Conservation (phyloP, 352 stramenopile genomes). For the Phytopythium aichiense region DNA sequence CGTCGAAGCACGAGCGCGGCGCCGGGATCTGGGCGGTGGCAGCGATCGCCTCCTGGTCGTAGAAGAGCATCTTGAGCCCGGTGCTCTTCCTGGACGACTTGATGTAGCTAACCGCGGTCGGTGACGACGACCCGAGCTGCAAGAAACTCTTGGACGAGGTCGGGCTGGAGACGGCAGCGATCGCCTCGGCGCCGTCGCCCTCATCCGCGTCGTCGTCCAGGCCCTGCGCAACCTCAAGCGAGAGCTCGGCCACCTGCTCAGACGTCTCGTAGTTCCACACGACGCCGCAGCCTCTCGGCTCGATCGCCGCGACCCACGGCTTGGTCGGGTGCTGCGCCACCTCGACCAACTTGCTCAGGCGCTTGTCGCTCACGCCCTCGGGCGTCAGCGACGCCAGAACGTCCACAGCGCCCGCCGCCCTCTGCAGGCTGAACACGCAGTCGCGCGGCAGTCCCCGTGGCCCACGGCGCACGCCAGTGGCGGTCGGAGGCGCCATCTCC, state of each 20-base stretch:
- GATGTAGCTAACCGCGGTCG: slow-evolving; percentile 44
- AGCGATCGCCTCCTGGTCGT: slow-evolving; percentile 63
- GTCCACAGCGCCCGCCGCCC: slow-evolving; percentile 44
- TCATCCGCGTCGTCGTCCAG: slow-evolving; percentile 23
- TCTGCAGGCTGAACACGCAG: slow-evolving; percentile 62
- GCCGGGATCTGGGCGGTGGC: slow-evolving; percentile 32
- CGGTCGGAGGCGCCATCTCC: not conserved
- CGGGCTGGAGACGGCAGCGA: slow-evolving; percentile 9
- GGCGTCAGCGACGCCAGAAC: slow-evolving; percentile 42
- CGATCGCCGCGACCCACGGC: slow-evolving; percentile 64
- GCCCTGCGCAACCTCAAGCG: slow-evolving; percentile 48
- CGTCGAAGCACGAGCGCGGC: slow-evolving; percentile 59
- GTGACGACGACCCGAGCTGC: slow-evolving; percentile 31
- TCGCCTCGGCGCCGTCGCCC: slow-evolving; percentile 4
- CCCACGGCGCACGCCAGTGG: not conserved
- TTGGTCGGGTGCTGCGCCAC: slow-evolving; percentile 57
- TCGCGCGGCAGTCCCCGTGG: slow-evolving; percentile 26
- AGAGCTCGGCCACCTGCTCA: slow-evolving; percentile 61
- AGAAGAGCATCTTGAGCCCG: slow-evolving; percentile 66
- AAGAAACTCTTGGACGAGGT: slow-evolving; percentile 29
- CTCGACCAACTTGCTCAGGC: slow-evolving; percentile 60
- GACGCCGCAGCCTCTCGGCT: slow-evolving; percentile 50
- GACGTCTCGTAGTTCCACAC: slow-evolving; percentile 76
- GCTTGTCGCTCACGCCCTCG: slow-evolving; percentile 67
- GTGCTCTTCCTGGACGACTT: slow-evolving; percentile 35